Evolutionary conservation across 202 grass and related monocot species (phyloP).

Genomic region (Tripidium arundinaceum): DNA sequence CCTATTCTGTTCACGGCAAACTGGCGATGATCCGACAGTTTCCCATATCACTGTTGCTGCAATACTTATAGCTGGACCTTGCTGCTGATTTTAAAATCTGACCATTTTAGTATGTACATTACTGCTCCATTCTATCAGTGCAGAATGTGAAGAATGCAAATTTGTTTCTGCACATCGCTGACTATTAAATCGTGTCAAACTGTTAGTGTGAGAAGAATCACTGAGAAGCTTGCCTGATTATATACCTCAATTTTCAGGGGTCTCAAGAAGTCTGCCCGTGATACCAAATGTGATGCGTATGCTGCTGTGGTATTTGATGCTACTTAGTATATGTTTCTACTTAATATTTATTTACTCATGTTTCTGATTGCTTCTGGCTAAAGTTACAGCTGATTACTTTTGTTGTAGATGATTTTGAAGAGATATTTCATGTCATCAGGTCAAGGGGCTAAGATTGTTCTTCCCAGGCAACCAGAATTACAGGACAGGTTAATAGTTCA

Average conservation of each 20-base stretch:
- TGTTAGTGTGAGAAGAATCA: background rate
- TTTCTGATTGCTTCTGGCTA: background rate
- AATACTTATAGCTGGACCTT: background rate
- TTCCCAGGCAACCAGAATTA: constrained; percentile 65
- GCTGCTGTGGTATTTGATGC: constrained; percentile 54
- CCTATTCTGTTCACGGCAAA: background rate
- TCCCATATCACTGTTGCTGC: constrained; percentile 5
- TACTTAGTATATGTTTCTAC: background rate
- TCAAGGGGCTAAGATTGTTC: constrained; percentile 59
- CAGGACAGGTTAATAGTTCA: constrained; percentile 42
- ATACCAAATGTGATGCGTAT: constrained; percentile 72
- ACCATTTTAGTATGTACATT: background rate
- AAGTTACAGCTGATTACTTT: constrained; percentile 4
- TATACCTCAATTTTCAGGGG: constrained; percentile 43
- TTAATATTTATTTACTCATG: background rate
- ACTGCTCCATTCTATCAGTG: background rate
- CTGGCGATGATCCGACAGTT: background rate
- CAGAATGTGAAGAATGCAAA: background rate
- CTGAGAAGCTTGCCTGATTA: background rate
- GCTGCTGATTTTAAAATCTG: background rate
- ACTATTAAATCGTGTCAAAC: background rate
- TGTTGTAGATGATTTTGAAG: constrained; percentile 73
- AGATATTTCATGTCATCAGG: constrained; percentile 72
- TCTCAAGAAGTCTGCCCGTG: constrained; percentile 54
- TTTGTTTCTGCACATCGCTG: background rate